Evolutionary conservation across 306 rosid genomes (phyloP), one percentile per base, ranked within the genome.

Genomic region (Cicer yamashitae): DNA sequence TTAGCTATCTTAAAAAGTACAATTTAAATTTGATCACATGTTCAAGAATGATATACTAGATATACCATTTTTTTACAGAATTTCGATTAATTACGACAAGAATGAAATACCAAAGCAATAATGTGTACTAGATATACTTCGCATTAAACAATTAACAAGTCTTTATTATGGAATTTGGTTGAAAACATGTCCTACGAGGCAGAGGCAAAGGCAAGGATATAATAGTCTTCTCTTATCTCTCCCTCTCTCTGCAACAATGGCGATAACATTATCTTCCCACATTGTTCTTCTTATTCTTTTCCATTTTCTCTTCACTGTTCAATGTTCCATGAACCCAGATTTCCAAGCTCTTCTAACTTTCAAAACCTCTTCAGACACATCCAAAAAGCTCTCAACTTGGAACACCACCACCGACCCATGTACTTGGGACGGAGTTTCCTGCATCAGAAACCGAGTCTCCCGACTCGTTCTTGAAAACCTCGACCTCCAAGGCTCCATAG

Each of bases 401-500:
- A 91, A 82, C 91, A 70, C 84, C 12, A 75, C 45, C 82, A 70
- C 89, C 15, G 12, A 72, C 66, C 91, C 83, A 0, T 94, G 98
- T 60, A n/a, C 79, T n/a, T 94, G 91, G 90, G 4, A 39, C 45
- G 96, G 89, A 14, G 89, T 91, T 37, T 87, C 93, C 4, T 94
- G 98, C 75, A 52, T 74, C 39, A 70, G 72, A 22, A 48, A 84
- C 82, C 81, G 96, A 17, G 96, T 94, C 37, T 67, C 97, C 3
- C 84, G 96, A 20, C 93, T 94, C 72, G 87, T 91, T 52, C 96
- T 94, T 4, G 98, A 94, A 22, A 83, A 83, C 61, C 90, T 91
- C 15, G 76, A 80, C 63, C 94, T 94, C 5, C 84, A 46, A 7
- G 96, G 96, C 67, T 85, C 97, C 7, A 75, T 94, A 18, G 53